A percentile compares a stretch with the other conserved stretches of the same genome.
phyloP scores from a whole-genome alignment of 2,329 filamentous ascomycete genomes.

The Hypoxylon rubiginosum region DNA sequence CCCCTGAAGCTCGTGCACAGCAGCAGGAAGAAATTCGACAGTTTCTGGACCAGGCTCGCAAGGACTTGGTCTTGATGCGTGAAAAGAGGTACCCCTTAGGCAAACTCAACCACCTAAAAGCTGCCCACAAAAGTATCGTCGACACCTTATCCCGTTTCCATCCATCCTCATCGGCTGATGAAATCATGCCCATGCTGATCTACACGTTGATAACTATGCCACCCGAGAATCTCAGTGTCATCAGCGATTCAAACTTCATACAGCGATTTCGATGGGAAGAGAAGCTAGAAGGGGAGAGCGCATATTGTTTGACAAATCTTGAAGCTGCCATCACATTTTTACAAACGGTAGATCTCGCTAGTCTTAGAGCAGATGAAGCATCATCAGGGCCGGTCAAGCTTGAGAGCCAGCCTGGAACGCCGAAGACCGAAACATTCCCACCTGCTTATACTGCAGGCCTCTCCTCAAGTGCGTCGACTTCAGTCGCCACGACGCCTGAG shows the following conservation, averaged over 20 bases:
- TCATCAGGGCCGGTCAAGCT: conserved; percentile 76
- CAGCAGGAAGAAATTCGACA: conserved; percentile 77
- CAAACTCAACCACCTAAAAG: conserved; percentile 89
- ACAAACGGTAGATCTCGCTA: conserved; percentile 94
- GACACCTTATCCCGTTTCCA: conserved; percentile 80
- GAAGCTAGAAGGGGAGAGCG: conserved; percentile 92
- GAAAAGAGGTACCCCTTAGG: conserved; percentile 88
- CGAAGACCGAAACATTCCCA: conserved; percentile 68
- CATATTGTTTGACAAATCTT: conserved; percentile 95
- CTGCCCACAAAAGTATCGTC: conserved; percentile 93
- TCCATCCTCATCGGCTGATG: conserved; percentile 90
- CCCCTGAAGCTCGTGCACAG: conserved; percentile 69
- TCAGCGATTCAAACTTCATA: conserved; percentile 96
- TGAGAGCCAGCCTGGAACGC: conserved; percentile 62
- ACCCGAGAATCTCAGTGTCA: conserved; percentile 86
- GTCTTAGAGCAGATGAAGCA: conserved; percentile 82
- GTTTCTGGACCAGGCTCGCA: conserved; percentile 78
- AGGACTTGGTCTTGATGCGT: conserved; percentile 84
- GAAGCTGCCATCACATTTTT: conserved; percentile 96
- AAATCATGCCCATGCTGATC: conserved; percentile 96
- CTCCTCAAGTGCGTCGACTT: conserved; percentile 51
- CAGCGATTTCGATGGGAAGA: conserved; percentile 88
- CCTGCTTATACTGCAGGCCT: conserved; percentile 66
- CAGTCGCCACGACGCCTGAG: conserved; percentile 50
- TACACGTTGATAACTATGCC: conserved; percentile 94